A percentile compares a stretch with the other conserved stretches of the same genome.
phyloP scores from a whole-genome alignment of 2,329 filamentous ascomycete species.

The Scleromitrula shiraiana region DNA sequence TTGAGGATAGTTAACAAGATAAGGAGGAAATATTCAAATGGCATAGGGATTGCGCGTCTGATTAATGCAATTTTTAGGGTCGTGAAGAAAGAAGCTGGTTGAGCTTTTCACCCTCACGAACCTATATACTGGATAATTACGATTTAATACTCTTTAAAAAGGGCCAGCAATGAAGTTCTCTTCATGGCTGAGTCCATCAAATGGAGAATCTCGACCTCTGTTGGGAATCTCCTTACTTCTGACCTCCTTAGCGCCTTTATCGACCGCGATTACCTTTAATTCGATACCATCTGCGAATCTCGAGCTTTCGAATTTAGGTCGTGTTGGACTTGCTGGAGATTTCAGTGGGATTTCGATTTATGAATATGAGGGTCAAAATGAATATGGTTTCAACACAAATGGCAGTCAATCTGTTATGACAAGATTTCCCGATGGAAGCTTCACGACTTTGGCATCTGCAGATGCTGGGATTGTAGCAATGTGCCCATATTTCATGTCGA shows the following conservation, averaged over 20 bases:
- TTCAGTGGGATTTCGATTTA: conserved; percentile 90
- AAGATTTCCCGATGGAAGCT: conserved; percentile 76
- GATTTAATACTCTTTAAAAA: conserved; percentile 11
- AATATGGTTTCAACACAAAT: conserved; percentile 59
- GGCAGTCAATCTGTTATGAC: conserved; percentile 75
- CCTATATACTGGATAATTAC: conserved; percentile 10
- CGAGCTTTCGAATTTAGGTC: conserved; percentile 69
- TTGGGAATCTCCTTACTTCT: conserved; percentile 36
- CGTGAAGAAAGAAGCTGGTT: conserved; percentile 13
- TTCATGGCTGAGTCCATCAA: conserved; percentile 26
- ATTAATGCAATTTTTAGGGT: conserved; percentile 9
- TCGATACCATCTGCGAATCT: conserved; percentile 62
- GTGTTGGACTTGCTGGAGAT: conserved; percentile 78
- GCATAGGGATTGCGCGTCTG: conserved; percentile 3
- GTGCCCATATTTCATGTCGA: conserved; percentile 65
- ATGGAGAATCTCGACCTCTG: conserved; percentile 23
- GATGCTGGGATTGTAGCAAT: conserved; percentile 83
- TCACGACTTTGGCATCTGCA: conserved; percentile 64
- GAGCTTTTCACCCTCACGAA: conserved; percentile 12
- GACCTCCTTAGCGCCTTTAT: conserved; percentile 32
- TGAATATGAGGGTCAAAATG: conserved; percentile 71
- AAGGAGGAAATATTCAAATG: conserved; percentile 19
- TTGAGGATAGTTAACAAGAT: not conserved
- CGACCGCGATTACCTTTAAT: conserved; percentile 49
- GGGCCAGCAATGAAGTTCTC: conserved; percentile 27